Conservation (phyloP, 495 filamentous ascomycete species). For the Aspergillus conjunctus region DNA sequence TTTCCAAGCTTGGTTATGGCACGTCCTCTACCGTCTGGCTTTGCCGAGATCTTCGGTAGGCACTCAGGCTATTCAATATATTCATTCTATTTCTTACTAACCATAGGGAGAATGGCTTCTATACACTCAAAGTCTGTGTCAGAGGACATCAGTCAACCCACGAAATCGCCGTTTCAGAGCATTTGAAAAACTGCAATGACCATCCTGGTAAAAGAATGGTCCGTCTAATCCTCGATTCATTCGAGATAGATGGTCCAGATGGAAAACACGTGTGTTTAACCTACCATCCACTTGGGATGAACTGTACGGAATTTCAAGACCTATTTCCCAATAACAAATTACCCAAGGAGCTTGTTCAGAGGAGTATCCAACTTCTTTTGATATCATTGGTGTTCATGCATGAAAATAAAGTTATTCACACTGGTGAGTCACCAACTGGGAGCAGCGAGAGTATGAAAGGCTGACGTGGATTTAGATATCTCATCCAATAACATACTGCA, state of each 20-base stretch:
- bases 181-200: conserved; percentile 32
- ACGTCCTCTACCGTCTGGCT: conserved; percentile 53
- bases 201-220: conserved; percentile 32
- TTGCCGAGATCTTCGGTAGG: conserved; percentile 45
- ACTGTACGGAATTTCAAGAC: conserved; percentile 33
- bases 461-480: conserved; percentile 24
- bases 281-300: conserved; percentile 43
- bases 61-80: conserved; percentile 1
- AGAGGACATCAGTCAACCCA: conserved; percentile 25
- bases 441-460: conserved; percentile 3
- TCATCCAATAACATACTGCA: conserved; percentile 32
- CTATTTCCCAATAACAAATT: conserved; percentile 34
- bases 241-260: conserved; percentile 38
- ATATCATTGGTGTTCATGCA: conserved; percentile 39
- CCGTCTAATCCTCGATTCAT: conserved; percentile 39
- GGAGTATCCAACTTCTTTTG: conserved; percentile 33
- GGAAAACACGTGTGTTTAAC: conserved; percentile 46
- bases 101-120: conserved; percentile 30
- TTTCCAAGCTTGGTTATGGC: conserved; percentile 55
- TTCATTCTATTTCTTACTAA: conserved; percentile 8
- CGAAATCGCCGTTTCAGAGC: conserved; percentile 31
- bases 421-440: conserved; percentile 28
- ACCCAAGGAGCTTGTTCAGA: conserved; percentile 33
- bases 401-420: conserved; percentile 35
- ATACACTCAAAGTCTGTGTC: conserved; percentile 40